Evolutionary conservation across 2,329 filamentous ascomycete genomes (phyloP).

Genomic region (Microascus cirrosus): DNA sequence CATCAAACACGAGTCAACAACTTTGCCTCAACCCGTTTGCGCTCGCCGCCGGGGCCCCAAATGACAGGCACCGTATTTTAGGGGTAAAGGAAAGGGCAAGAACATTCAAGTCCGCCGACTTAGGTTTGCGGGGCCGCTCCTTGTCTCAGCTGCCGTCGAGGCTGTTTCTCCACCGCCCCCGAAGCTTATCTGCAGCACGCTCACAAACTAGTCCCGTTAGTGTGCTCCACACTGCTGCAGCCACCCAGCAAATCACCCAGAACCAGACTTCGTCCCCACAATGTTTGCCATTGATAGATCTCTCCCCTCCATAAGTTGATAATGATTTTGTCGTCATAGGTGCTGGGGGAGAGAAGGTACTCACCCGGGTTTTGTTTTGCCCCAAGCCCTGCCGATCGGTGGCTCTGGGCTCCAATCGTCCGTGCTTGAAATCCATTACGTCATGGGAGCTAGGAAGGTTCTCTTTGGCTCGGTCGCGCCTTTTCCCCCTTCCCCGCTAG

Average conservation of each 20-base stretch:
- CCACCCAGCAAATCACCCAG: background rate
- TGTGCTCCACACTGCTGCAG: background rate
- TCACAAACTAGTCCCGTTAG: background rate
- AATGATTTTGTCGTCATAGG: background rate
- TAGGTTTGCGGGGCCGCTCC: background rate
- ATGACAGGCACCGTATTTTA: background rate
- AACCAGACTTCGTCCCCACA: background rate
- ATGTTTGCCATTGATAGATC: background rate
- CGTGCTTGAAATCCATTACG: background rate
- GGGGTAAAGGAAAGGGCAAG: background rate
- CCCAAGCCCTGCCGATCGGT: background rate
- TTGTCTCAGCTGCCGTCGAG: background rate
- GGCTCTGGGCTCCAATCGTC: background rate
- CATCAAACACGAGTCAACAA: too few species aligned
- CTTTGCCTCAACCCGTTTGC: too few species aligned
- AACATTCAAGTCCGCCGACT: background rate
- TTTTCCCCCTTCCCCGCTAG: too few species aligned
- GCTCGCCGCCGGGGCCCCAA: too few species aligned
- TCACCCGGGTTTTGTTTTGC: background rate
- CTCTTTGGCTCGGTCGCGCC: too few species aligned
- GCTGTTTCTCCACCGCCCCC: background rate
- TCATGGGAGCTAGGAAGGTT: background rate
- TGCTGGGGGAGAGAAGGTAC: background rate
- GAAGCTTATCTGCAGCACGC: background rate
- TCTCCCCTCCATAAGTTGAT: background rate